phyloP scores from a whole-genome alignment of 768 basidiomycete genomes.

The Terana coerulea region DNA sequence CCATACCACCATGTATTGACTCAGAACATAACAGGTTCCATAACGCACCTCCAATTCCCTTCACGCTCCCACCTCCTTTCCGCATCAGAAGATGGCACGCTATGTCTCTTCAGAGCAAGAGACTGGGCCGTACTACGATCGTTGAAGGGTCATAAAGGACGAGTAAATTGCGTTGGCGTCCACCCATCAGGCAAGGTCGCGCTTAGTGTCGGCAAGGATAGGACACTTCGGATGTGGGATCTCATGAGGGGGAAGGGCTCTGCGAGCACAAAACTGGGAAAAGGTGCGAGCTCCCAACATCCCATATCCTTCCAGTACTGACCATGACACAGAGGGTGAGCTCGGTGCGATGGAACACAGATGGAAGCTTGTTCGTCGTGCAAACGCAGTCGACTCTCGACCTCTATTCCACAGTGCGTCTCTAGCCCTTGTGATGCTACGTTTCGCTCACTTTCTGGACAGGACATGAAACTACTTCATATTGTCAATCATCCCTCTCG shows the following conservation, averaged over 20 bases:
- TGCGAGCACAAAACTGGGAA: slow-evolving; percentile 85
- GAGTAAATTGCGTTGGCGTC: slow-evolving; percentile 85
- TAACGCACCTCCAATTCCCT: slow-evolving; percentile 84
- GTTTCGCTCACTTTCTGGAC: slow-evolving; percentile 6
- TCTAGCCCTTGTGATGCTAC: neutral
- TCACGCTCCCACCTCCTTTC: slow-evolving; percentile 87
- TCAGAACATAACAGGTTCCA: slow-evolving; percentile 61
- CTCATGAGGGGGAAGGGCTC: slow-evolving; percentile 90
- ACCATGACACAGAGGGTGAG: slow-evolving; percentile 70
- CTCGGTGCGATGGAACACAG: slow-evolving; percentile 83
- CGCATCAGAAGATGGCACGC: slow-evolving; percentile 88
- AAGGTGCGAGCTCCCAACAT: slow-evolving; percentile 50
- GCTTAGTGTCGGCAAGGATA: slow-evolving; percentile 86
- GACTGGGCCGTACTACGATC: slow-evolving; percentile 91
- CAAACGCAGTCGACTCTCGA: slow-evolving; percentile 74
- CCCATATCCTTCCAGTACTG: neutral
- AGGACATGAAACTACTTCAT: slow-evolving; percentile 80
- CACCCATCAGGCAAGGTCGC: slow-evolving; percentile 93
- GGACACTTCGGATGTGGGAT: slow-evolving; percentile 96
- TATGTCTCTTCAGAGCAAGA: slow-evolving; percentile 86
- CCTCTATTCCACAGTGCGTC: slow-evolving; percentile 72
- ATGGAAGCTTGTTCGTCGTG: slow-evolving; percentile 77
- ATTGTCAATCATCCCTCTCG: slow-evolving; percentile 76
- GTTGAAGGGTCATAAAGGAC: slow-evolving; percentile 91
- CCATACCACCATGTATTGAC: neutral